Base-by-base conservation (phyloP, 202 grass and related monocot genomes). In the Schoenoplectus tabernaemontani region DNA sequence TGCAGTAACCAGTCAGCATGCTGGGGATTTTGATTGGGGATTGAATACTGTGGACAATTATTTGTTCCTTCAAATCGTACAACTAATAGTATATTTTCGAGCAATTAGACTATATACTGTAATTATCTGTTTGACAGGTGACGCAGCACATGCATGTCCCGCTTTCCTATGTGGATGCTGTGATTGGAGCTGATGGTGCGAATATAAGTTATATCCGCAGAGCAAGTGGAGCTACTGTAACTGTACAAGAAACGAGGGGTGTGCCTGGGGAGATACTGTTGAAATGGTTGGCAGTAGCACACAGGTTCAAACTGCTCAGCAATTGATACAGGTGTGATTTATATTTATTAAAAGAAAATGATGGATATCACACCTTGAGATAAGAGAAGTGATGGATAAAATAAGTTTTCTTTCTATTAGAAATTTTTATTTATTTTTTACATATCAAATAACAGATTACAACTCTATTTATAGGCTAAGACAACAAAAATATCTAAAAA, bases 281-380 rank as follows among this genome's bases (percentile, higher is more conserved):
- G 96, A 99, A 85, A 99, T 99, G 47, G 81, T 75, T 59, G 96
- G 96, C 34, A 99, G 76, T 57, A 85, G 77, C 48, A 78, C 96
- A 37, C 96, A 99, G 87, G 87, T 99, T 83, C 96, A 96, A 73
- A 89, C 92, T 86, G 96, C 96, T 80, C 96, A 95, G 85, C 95
- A 98, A 73, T 83, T 98, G 85, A 90, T 98, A 74, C 93, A 98
- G 95, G 95, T 82, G 82, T 24, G 47, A 46, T 51, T 33, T 71
- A 34, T 3, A 64, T 58, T 81, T 33, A 60, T 5, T 41, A 59
- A 2, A 63, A 77, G n/a, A n/a, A n/a, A n/a, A n/a, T n/a, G n/a
- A n/a, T n/a, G n/a, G n/a, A n/a, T n/a, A n/a, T n/a, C n/a, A n/a
- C n/a, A n/a, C n/a, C n/a, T n/a, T n/a, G n/a, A n/a, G n/a, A n/a